Percentiles rank a stretch among this genome's conserved stretches.
These are phyloP conservation scores for Chalciporus sphaerocephalus DNA, from an alignment of 768 basidiomycete genomes.

Conservation along the genomic window DNA sequence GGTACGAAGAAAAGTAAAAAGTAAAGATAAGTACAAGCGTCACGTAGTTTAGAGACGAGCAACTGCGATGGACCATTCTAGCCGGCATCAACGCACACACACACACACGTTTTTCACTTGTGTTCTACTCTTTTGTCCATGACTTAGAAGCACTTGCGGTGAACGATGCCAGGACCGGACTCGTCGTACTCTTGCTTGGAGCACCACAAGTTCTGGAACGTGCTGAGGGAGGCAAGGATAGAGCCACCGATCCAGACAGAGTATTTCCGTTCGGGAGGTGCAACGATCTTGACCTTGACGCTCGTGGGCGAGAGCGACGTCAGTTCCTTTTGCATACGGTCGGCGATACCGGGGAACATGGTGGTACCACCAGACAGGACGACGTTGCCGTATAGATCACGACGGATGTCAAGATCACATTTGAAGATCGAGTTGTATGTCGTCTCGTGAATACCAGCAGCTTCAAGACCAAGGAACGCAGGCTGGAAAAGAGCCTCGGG, in stretches of 20 bases:
- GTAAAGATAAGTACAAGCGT: no score
- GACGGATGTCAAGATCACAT: constrained; percentile 64
- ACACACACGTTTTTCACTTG: no score
- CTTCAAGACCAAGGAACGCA: constrained; percentile 62
- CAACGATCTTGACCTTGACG: constrained; percentile 95
- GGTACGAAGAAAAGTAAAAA: no score
- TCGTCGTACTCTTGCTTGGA: constrained; percentile 92
- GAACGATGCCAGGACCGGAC: constrained; percentile 72
- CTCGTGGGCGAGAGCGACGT: constrained; percentile 72
- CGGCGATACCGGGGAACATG: constrained; percentile 95
- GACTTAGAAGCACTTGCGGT: no score
- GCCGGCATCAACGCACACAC: no score
- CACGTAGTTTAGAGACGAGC: no score
- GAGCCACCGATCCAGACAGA: constrained; percentile 94
- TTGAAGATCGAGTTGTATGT: constrained; percentile 61
- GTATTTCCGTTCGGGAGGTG: constrained; percentile 92
- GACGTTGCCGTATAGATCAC: constrained; percentile 34
- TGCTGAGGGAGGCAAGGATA: constrained; percentile 82
- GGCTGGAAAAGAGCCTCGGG: constrained; percentile 59
- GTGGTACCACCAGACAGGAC: constrained; percentile 76
- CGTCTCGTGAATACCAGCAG: constrained; percentile 77
- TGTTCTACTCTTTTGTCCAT: no score
- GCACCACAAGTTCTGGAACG: constrained; percentile 97
- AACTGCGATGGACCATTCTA: no score
- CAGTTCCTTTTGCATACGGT: constrained; percentile 95